Evolutionary conservation across 164 flowering plant species (phyloP), one percentile per base, ranked within the genome.

Genomic region (Vitis rupestris): DNA sequence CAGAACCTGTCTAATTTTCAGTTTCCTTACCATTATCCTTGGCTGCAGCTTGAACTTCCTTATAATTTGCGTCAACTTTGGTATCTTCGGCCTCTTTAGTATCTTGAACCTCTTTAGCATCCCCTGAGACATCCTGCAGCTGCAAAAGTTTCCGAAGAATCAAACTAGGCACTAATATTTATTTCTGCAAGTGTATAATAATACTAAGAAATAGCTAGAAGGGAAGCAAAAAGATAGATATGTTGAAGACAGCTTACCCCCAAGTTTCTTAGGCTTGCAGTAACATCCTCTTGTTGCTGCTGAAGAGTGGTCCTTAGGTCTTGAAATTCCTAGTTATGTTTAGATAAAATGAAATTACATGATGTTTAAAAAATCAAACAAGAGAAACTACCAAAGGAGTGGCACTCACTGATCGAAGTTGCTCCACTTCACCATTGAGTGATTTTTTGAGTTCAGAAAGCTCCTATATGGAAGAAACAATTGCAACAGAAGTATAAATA

Each of bases 211-310:
- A 23, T 4, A 31, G 44, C 44, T 6, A 37, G 8, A 37, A 0
- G 44, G 44, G 16, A 60, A 58, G 47, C 47, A 47, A 59, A 15
- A 54, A 14, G 9, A 4, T 49, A 71, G 10, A 58, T 53, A 67
- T 1, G 15, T 4, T 27, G 13, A 12, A 59, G 50, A 48, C 37
- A 29, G 53, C 84, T 61, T 72, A 89, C 94, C 80, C 87, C 90
- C 30, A 87, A 56, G 72, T 81, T 87, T 72, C 60, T 84, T 31
- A 94, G 74, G 81, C 95, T 88, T 54, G 89, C 69, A 63, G 87
- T 72, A 7, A 90, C 93, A 81, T 92, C 97, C 56, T 94, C 98
- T 69, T 92, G 97, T 73, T 94, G 98, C 74, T 94, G 92, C 72
- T 88, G 90, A 57, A 94, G 93, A 50, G 92, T 92, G 61, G 78